Evolutionary conservation across 1,284 basidiomycete species (phyloP), one percentile per base, ranked within the genome.

Genomic region (Leccinum holopus): DNA sequence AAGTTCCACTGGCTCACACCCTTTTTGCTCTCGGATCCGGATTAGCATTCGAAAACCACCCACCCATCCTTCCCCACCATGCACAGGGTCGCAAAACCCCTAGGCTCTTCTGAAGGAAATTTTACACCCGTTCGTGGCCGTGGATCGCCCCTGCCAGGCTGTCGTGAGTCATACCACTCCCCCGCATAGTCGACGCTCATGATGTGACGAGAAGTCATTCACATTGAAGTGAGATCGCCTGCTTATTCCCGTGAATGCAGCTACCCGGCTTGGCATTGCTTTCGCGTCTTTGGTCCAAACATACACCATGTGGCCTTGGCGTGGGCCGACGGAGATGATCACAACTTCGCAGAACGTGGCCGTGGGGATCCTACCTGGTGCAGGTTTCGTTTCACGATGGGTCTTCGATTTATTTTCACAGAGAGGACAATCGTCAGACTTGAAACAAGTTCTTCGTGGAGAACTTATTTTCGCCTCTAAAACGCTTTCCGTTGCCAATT

Each of bases 241-340:
- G 14, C 61, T 64, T 72, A 67, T 60, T 33, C 16, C 70, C 70
- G 58, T 60, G 41, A 62, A 58, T 62, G 30, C 35, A 59, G 63
- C 28, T 57, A 64, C 44, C 18, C 58, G 25, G 37, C 49, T 47
- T 35, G 57, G 61, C 59, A 16, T 32, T 55, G 28, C 41, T 62
- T 55, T 39, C 62, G 52, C 57, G 49, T 52, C 11, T 41, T 57
- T 54, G 57, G 32, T 57, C 55, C 16, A 39, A 58, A 18, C 30
- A 3, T 39, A 37, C 32, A 21, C 52, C 60, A 55, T 60, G 54
- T 35, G 52, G 61, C 52, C 39, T 10, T 3, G 5, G 21, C 51
- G 12, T 62, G 52, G 55, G 47, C 61, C 58, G 55, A 61, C 72
- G 70, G 70, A 73, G 65, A 73, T 72, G 71, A 52, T 49, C 47